Evolutionary conservation across 2,329 filamentous ascomycete genomes (phyloP).

Genomic region (Colletotrichum tabaci): DNA sequence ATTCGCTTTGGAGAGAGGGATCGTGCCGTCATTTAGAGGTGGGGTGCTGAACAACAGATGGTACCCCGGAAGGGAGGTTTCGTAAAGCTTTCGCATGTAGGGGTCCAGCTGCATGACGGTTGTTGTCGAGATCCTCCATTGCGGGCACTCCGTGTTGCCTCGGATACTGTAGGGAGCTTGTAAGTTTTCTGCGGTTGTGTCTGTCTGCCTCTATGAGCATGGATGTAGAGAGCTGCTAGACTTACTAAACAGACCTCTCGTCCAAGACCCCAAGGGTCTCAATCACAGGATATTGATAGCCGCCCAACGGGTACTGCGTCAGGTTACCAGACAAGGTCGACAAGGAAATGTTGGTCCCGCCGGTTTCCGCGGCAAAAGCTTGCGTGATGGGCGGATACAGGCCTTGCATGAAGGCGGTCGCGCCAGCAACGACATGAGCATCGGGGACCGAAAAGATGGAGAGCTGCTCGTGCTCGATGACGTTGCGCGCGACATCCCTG

Average conservation of each 20-base stretch:
- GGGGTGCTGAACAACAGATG: constrained; percentile 55
- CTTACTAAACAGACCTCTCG: constrained; percentile 62
- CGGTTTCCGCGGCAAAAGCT: constrained; percentile 55
- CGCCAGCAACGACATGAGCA: constrained; percentile 73
- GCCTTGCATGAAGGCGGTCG: constrained; percentile 85
- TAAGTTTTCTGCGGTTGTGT: background rate
- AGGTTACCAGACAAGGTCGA: constrained; percentile 65
- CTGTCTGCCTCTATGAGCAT: too few species aligned
- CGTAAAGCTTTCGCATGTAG: constrained; percentile 46
- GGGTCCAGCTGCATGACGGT: constrained; percentile 46
- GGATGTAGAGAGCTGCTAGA: background rate
- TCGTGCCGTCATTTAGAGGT: constrained; percentile 54
- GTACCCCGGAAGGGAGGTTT: constrained; percentile 59
- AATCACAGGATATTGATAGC: constrained; percentile 86
- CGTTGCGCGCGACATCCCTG: constrained; percentile 56
- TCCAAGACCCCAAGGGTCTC: constrained; percentile 64
- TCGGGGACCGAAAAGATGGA: constrained; percentile 58
- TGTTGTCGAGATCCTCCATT: constrained; percentile 53
- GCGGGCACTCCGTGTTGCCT: constrained; percentile 56
- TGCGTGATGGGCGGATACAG: constrained; percentile 80
- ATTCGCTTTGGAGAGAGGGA: constrained; percentile 54
- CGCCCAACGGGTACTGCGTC: constrained; percentile 77
- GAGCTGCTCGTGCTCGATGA: constrained; percentile 66
- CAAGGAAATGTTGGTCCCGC: constrained; percentile 46
- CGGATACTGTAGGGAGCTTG: constrained; percentile 51